Conservation (phyloP, 2,329 filamentous ascomycete genomes). For the Penicillium rolfsii region DNA sequence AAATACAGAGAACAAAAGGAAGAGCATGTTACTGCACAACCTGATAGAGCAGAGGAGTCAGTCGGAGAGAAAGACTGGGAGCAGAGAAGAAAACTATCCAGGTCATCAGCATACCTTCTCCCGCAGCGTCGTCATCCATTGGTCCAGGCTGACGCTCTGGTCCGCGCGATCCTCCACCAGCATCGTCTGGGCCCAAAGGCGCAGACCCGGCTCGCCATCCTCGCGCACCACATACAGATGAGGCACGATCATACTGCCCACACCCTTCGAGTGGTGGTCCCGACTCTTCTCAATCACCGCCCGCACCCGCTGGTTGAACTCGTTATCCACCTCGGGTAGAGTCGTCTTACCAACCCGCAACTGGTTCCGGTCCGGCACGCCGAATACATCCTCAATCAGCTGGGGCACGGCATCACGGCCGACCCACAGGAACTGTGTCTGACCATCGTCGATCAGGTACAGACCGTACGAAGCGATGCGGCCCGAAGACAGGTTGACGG, state of each 20-base stretch:
- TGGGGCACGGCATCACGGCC: constrained; percentile 91
- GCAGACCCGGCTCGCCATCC: constrained; percentile 92
- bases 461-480: constrained; percentile 85
- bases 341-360: constrained; percentile 89
- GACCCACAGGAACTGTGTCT: constrained; percentile 97
- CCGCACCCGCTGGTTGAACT: constrained; percentile 93
- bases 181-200: constrained; percentile 95
- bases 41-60: constrained; percentile 12
- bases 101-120: constrained; percentile 75
- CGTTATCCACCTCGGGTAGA: constrained; percentile 85
- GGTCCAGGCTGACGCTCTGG: constrained; percentile 86
- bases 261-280: constrained; percentile 82
- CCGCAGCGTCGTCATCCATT: constrained; percentile 88
- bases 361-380: constrained; percentile 77
- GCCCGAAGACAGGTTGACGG: constrained; percentile 84
- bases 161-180: constrained; percentile 94
- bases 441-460: constrained; percentile 95
- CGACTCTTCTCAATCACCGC: constrained; percentile 89
- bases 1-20: constrained; percentile 1
- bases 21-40: constrained; percentile 22
- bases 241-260: constrained; percentile 89
- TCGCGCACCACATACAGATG: constrained; percentile 92
- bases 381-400: constrained; percentile 87
- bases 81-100: constrained; percentile 12
- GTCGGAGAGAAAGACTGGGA: constrained; percentile 7